Conservation (phyloP, 1,139 yeast genomes). For the Suzukiozyma palmioleophila region DNA sequence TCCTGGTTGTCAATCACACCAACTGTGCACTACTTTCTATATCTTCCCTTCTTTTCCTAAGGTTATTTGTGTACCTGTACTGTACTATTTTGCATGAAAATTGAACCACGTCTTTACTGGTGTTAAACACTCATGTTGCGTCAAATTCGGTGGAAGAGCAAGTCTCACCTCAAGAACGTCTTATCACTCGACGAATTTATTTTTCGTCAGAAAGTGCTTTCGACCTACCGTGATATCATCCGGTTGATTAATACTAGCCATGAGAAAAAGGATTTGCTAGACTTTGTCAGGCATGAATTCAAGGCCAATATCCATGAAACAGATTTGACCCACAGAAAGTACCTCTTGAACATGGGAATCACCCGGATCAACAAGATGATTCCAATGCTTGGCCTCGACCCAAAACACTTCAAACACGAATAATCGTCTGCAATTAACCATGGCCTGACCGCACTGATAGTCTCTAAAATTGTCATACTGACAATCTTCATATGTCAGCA, state of each 20-base stretch:
- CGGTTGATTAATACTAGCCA: slow-evolving; percentile 34
- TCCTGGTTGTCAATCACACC: no score
- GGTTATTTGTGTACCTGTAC: no score
- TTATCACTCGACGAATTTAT: slow-evolving; percentile 40
- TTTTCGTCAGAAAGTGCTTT: slow-evolving; percentile 30
- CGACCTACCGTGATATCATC: slow-evolving; percentile 31
- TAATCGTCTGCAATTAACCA: background rate
- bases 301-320: slow-evolving; percentile 20
- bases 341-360: slow-evolving; percentile 34
- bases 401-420: slow-evolving; percentile 5
- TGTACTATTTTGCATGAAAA: no score
- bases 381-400: slow-evolving; percentile 17
- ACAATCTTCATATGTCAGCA: no score
- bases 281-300: slow-evolving; percentile 34
- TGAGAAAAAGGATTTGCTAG: slow-evolving; percentile 32
- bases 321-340: slow-evolving; percentile 35
- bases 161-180: slow-evolving; percentile 8
- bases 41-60: no score
- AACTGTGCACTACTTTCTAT: no score
- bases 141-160: no score
- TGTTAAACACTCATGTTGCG: no score
- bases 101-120: no score
- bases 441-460: no score
- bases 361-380: slow-evolving; percentile 25
- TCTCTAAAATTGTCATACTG: no score